Evolutionary conservation across 1,139 yeast species (phyloP).

Genomic region (Saccharomyces pastorianus): DNA sequence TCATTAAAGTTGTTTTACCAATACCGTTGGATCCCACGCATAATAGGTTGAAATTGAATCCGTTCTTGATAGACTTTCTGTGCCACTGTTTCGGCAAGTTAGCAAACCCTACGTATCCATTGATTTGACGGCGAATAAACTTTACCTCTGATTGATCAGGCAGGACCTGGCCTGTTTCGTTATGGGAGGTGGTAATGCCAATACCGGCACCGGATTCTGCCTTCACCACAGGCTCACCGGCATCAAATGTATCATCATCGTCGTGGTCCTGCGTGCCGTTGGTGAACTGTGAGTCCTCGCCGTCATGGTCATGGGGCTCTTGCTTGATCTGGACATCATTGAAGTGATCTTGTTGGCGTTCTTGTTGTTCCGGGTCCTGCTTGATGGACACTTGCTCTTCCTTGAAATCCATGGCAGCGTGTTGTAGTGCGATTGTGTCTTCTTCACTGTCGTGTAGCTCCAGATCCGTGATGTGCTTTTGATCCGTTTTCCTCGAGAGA

Average conservation of each 20-base stretch:
- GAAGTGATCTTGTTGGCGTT: neutral
- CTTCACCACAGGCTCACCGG: neutral
- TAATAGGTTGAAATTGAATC: constrained; percentile 84
- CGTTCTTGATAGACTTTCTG: constrained; percentile 85
- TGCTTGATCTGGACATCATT: neutral
- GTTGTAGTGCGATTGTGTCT: neutral
- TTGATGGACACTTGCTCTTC: constrained; percentile 9
- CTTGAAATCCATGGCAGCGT: constrained; percentile 6
- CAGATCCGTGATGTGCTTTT: neutral
- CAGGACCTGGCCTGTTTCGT: constrained; percentile 19
- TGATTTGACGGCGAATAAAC: constrained; percentile 72
- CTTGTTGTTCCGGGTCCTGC: constrained; percentile 5
- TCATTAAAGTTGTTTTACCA: constrained; percentile 88
- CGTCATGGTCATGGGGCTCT: neutral
- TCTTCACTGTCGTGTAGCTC: neutral
- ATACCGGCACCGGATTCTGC: constrained; percentile 6
- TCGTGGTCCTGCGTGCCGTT: neutral
- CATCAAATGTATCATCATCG: neutral
- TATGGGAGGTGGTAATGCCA: neutral
- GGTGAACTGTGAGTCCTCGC: neutral
- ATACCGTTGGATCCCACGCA: constrained; percentile 89
- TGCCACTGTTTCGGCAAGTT: constrained; percentile 99
- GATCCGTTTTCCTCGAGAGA: neutral
- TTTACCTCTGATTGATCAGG: constrained; percentile 36
- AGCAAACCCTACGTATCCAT: constrained; percentile 94